Base-by-base conservation (phyloP, 2,329 filamentous ascomycete genomes). In the Periglandula ipomoeae region DNA sequence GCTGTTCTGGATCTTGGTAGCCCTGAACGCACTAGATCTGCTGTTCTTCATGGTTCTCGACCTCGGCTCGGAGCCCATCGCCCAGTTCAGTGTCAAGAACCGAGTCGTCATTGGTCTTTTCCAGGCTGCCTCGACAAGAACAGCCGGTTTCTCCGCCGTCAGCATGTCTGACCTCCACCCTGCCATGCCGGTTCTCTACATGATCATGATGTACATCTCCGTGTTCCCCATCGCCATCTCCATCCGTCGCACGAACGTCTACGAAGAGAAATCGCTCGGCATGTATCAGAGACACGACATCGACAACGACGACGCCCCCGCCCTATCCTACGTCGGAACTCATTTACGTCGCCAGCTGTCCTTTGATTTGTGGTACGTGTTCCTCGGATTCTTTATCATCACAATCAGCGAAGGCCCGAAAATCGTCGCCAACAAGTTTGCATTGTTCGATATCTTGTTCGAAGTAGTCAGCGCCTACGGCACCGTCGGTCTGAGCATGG, bases 171-270 rank as follows among this genome's bases (percentile, higher is more conserved):
- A 78, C 0, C 72, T 98, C 2, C 90, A 97, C 56, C 90, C 93
- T 1, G 93, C 87, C 3, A 88, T 96, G 50, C 90, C 95, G 59
- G 89, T 94, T 13, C 88, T 89, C 22, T 97, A 96, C 69, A 73
- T 97, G 67, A 84, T 97, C 66, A 97, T 97, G 93, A 97, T 97
- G 93, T 97, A 97, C 67, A 95, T 97, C 53, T 95, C 90, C 50
- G 87, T 96, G 51, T 95, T 95, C 58, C 91, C 91, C 5, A 95
- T 97, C 58, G 91, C 93, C 62, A 97, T 97, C 59, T 93, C 87
- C 6, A 86, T 97, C 58, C 89, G 91, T 47, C 78, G 87, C 55
- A 96, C 91, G 50, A 97, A 97, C 63, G 91, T 96, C 2, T 97
- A 97, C 70, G 91, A 96, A 66, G 91, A 97, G 63, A 87, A 84